These are phyloP conservation scores for Pseudogymnoascus pannorum DNA, from an alignment of 2,329 filamentous ascomycete genomes.

Conservation along the genomic window DNA sequence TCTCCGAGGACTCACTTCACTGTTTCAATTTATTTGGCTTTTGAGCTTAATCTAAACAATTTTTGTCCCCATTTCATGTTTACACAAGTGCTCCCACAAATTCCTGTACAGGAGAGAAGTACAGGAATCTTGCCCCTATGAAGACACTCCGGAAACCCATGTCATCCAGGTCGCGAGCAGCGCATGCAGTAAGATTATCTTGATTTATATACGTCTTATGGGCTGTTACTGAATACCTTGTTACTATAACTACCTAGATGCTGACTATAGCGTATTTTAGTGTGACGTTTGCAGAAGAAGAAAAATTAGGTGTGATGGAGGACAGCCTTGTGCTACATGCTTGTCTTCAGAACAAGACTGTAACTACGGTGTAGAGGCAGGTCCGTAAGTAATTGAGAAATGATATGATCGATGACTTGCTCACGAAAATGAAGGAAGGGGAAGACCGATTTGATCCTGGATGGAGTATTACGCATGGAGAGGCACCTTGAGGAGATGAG, in stretches of 20 bases:
- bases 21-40: neutral
- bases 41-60: neutral
- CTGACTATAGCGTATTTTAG: slow-evolving; percentile 24
- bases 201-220: neutral
- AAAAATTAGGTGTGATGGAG: slow-evolving; percentile 42
- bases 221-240: neutral
- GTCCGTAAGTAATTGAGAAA: slow-evolving; percentile 21
- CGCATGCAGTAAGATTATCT: neutral
- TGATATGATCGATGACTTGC: slow-evolving; percentile 27
- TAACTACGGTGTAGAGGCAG: slow-evolving; percentile 25
- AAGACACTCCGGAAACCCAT: neutral
- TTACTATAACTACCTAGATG: neutral
- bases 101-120: neutral
- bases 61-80: neutral
- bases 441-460: slow-evolving; percentile 45
- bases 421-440: slow-evolving; percentile 31
- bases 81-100: neutral
- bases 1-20: neutral
- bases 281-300: slow-evolving; percentile 41
- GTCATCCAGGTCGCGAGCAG: neutral
- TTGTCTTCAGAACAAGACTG: slow-evolving; percentile 21
- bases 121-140: neutral
- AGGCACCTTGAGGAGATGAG: slow-evolving; percentile 39
- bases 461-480: slow-evolving; percentile 43
- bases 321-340: slow-evolving; percentile 34